These are phyloP conservation scores for Gossypium davidsonii DNA, from an alignment of 441 rosid species.

Conservation along the genomic window DNA sequence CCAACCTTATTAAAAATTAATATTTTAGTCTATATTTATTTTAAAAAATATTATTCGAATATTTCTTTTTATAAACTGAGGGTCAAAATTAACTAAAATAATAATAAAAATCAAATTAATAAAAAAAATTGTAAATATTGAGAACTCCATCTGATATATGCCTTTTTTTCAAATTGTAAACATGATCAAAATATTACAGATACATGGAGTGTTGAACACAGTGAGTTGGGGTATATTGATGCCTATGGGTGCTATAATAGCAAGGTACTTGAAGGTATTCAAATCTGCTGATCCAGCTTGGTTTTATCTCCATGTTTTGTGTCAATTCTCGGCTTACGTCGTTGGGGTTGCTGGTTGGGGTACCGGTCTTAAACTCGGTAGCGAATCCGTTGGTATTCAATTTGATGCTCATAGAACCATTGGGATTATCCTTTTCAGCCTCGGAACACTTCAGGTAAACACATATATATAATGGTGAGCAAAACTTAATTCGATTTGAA, in stretches of 20 bases:
- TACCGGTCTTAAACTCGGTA: slow-evolving; percentile 66
- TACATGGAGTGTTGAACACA: slow-evolving; percentile 68
- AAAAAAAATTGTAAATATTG: no score
- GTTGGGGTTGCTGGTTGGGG: slow-evolving; percentile 81
- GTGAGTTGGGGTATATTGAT: slow-evolving; percentile 81
- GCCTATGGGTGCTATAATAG: slow-evolving; percentile 66
- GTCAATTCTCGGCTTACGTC: slow-evolving; percentile 63
- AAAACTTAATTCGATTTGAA: no score
- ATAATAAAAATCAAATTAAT: no score
- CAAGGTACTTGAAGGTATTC: slow-evolving; percentile 69
- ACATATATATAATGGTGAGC: no score
- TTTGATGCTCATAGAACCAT: slow-evolving; percentile 44
- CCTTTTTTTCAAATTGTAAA: no score
- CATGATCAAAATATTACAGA: slow-evolving; percentile 28
- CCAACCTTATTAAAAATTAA: no score
- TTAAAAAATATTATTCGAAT: no score
- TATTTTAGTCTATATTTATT: no score
- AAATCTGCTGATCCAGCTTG: slow-evolving; percentile 70
- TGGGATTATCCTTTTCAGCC: slow-evolving; percentile 59
- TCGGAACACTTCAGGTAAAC: slow-evolving; percentile 61
- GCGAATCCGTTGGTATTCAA: slow-evolving; percentile 44
- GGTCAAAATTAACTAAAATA: no score
- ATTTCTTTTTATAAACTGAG: no score
- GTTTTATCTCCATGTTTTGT: slow-evolving; percentile 66
- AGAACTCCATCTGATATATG: no score